Base-by-base conservation (phyloP, 176 grass and related monocot species). In the Carex myosuroides region DNA sequence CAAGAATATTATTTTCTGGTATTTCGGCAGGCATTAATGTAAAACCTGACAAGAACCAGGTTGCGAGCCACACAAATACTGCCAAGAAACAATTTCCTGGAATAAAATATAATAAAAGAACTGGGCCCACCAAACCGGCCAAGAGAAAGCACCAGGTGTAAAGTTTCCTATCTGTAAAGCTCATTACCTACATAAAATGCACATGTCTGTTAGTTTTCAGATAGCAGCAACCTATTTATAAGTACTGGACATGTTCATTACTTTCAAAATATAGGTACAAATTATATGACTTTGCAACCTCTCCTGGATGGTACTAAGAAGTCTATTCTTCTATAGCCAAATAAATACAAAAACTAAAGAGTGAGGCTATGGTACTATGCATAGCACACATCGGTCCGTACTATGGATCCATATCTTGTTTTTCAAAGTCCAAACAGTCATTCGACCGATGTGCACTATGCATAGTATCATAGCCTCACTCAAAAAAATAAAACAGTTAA, bases 11-110 rank as follows among this genome's bases (percentile, higher is more conserved):
- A 83, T 97, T 94, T 87, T 97, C 92, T 75, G 95, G 95, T 82
- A 97, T 94, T 94, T 94, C 95, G 77, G 95, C 95, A 62, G 95
- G 92, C 95, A 97, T 94, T 91, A 94, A 88, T 87, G 95, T 97
- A 88, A 97, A 97, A 72, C 90, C 62, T 64, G 95, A 97, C 53
- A 97, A 80, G 83, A 97, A 92, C 95, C 92, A 97, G 92, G 92
- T 89, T 56, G 90, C 30, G 32, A 91, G 30, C 85, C 95, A 97
- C 71, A 89, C 46, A 85, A 91, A 94, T 58, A 91, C 75, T 2
- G 87, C 89, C 73, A 97, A 48, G 6, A 85, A 84, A 87, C 82
- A 81, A 71, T 79, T 88, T 88, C 89, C 86, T 41, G 88, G 89
- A 81, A 91, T 81, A 57, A 89, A 83, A 58, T 90, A 82, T 3